Evolutionary conservation across 371 early-diverging fungal species (phyloP).

Genomic region (Apophysomyces elegans): DNA sequence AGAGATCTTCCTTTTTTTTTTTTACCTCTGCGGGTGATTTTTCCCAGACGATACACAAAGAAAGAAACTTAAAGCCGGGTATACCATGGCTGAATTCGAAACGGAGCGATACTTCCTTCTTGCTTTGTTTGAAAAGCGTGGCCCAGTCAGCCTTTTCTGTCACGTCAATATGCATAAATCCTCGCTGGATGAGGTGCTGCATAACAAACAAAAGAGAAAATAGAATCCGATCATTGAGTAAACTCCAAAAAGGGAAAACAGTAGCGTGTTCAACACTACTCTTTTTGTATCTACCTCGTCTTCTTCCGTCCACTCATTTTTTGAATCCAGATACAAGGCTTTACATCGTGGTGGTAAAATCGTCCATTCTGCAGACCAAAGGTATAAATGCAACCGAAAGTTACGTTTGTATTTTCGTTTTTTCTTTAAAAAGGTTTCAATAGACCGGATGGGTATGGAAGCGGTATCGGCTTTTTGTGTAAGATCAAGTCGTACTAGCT

Average conservation of each 20-base stretch:
- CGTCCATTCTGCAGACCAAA: slow-evolving; percentile 40
- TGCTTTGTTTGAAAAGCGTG: slow-evolving; percentile 14
- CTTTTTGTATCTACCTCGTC: slow-evolving; percentile 20
- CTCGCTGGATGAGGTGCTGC: slow-evolving; percentile 20
- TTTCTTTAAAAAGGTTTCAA: slow-evolving; percentile 21
- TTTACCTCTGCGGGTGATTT: slow-evolving; percentile 34
- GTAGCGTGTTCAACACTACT: neutral
- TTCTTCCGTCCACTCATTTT: slow-evolving; percentile 18
- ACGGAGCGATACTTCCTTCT: slow-evolving; percentile 12
- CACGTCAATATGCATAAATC: slow-evolving; percentile 41
- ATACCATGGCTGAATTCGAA: slow-evolving; percentile 21
- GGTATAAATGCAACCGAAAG: slow-evolving; percentile 34
- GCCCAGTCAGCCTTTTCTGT: slow-evolving; percentile 36
- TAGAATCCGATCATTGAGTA: too few species aligned
- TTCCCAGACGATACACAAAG: slow-evolving; percentile 38
- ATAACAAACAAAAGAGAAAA: neutral
- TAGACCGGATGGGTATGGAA: neutral
- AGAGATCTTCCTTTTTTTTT: neutral
- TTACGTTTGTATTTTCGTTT: slow-evolving; percentile 31
- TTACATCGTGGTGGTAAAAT: slow-evolving; percentile 23
- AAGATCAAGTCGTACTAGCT: slow-evolving; percentile 25
- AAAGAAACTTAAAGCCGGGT: slow-evolving; percentile 23
- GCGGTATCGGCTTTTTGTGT: slow-evolving; percentile 8
- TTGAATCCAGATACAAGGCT: slow-evolving; percentile 15
- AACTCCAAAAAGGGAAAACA: neutral